A percentile compares a stretch with the other conserved stretches of the same genome.
phyloP scores from a whole-genome alignment of 805 yeast genomes.

The Nakazawaea holstii region DNA sequence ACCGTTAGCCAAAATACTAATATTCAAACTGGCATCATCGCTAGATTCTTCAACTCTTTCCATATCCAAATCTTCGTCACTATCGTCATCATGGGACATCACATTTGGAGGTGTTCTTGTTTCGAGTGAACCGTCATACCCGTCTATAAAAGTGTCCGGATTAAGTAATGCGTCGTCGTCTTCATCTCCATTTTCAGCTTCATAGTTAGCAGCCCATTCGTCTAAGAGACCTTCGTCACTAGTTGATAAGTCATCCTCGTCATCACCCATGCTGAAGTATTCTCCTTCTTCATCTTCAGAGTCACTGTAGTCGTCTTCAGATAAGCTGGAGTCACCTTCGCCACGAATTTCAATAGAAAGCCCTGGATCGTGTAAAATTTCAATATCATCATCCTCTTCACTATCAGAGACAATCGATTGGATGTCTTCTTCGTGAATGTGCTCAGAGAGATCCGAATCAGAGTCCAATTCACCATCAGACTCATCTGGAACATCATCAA shows the following conservation, averaged over 20 bases:
- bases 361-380: conserved; percentile 10
- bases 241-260: conserved; percentile 19
- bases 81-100: conserved; percentile 18
- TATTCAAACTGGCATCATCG: conserved; percentile 9
- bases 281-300: conserved; percentile 15
- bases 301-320: conserved; percentile 18
- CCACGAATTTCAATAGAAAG: conserved; percentile 13
- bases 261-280: conserved; percentile 15
- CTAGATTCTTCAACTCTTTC: conserved; percentile 11
- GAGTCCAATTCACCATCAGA: conserved; percentile 15
- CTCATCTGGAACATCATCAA: conserved; percentile 20
- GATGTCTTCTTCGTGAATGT: conserved; percentile 15
- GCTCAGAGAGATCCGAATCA: conserved; percentile 9
- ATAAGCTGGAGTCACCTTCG: conserved; percentile 21
- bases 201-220: conserved; percentile 17
- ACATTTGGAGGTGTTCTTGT: conserved; percentile 24
- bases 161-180: conserved; percentile 22
- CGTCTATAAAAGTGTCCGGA: conserved; percentile 11
- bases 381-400: conserved; percentile 14
- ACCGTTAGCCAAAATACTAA: conserved; percentile 11
- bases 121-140: conserved; percentile 25
- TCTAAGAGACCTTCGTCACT: conserved; percentile 17
- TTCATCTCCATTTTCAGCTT: conserved; percentile 22
- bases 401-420: conserved; percentile 16
- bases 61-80: conserved; percentile 14